Conservation (phyloP, 1,139 yeast genomes). For the Yamadazyma jaroonii region DNA sequence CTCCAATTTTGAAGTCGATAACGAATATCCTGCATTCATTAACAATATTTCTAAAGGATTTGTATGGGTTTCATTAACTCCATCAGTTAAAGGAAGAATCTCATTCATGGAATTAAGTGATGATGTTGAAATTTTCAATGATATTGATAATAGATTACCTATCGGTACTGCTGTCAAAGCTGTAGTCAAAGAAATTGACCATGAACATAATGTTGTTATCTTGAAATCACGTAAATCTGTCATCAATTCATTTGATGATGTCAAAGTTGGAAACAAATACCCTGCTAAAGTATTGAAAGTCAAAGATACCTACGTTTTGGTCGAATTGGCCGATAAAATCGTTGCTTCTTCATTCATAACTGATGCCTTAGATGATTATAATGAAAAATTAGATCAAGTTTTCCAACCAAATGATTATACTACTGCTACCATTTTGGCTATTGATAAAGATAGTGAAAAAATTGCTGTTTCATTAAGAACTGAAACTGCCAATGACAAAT, state of each 20-base stretch:
- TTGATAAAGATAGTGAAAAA: slow-evolving; percentile 56
- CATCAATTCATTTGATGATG: slow-evolving; percentile 46
- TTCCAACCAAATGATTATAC: slow-evolving; percentile 58
- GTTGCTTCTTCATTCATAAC: slow-evolving; percentile 70
- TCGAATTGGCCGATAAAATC: slow-evolving; percentile 61
- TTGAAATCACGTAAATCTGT: slow-evolving; percentile 49
- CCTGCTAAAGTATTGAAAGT: slow-evolving; percentile 69
- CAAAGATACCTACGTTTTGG: slow-evolving; percentile 60
- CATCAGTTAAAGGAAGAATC: slow-evolving; percentile 65
- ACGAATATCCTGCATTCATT: slow-evolving; percentile 47
- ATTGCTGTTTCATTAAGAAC: slow-evolving; percentile 65
- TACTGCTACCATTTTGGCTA: slow-evolving; percentile 56
- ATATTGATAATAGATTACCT: slow-evolving; percentile 58
- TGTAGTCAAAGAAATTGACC: slow-evolving; percentile 52
- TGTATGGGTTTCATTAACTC: slow-evolving; percentile 71
- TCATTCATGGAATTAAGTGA: slow-evolving; percentile 64
- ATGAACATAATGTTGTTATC: slow-evolving; percentile 48
- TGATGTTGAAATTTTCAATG: slow-evolving; percentile 48
- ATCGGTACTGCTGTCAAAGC: slow-evolving; percentile 69
- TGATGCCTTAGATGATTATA: slow-evolving; percentile 75
- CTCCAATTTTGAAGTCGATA: slow-evolving; percentile 41
- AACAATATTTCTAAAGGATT: slow-evolving; percentile 52
- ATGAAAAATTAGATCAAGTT: slow-evolving; percentile 49
- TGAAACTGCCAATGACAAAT: slow-evolving; percentile 50
- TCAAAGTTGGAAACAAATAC: slow-evolving; percentile 54